Evolutionary conservation across 2,329 filamentous ascomycete species (phyloP).

Genomic region (Diaporthe citriasiana): DNA sequence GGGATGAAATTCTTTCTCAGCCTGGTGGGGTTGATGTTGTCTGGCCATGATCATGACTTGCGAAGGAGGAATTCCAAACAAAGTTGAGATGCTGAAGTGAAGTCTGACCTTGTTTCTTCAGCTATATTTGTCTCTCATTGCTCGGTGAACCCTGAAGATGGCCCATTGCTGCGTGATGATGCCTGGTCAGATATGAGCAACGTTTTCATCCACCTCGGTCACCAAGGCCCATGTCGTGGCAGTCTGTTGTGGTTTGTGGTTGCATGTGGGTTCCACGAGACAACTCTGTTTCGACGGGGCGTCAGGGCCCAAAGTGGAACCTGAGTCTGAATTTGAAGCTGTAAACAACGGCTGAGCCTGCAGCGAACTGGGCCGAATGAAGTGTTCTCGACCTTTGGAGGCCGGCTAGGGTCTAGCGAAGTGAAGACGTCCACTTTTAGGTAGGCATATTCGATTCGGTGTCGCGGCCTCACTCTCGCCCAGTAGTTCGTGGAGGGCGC

Average conservation of each 20-base stretch:
- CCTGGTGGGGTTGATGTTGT: constrained; percentile 6
- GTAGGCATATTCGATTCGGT: constrained; percentile 12
- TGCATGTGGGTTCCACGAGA: constrained; percentile 24
- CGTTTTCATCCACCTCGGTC: not conserved
- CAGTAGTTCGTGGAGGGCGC: not conserved
- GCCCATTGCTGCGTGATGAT: not conserved
- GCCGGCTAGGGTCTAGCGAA: not conserved
- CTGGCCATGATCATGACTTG: constrained; percentile 2
- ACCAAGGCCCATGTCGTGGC: constrained; percentile 5
- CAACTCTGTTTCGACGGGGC: constrained; percentile 16
- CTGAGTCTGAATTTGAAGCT: not conserved
- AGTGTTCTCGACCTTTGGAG: constrained; percentile 10
- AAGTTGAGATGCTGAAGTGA: no score
- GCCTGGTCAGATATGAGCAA: not conserved
- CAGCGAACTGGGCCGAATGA: not conserved
- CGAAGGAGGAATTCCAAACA: not conserved
- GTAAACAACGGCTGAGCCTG: constrained; percentile 4
- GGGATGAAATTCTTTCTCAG: constrained; percentile 19
- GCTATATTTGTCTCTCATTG: not conserved
- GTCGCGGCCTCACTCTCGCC: constrained; percentile 10
- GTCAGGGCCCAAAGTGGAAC: constrained; percentile 18
- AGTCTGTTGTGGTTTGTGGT: not conserved
- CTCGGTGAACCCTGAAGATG: not conserved
- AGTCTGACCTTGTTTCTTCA: not conserved
- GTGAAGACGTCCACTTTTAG: not conserved